phyloP scores from a whole-genome alignment of 1,284 basidiomycete species.

The Cystobasidium slooffiae region DNA sequence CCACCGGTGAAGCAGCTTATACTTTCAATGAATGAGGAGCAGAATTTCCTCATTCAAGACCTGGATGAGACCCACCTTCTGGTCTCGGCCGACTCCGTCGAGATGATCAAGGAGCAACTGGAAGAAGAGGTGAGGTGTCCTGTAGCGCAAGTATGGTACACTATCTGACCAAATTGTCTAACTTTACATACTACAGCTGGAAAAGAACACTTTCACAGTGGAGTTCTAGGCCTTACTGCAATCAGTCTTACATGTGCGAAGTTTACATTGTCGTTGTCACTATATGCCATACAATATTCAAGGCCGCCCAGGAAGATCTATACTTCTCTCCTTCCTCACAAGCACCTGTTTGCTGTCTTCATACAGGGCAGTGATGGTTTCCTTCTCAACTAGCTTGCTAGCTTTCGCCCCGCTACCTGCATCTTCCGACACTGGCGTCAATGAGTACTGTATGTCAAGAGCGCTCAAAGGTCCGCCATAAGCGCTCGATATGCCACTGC shows the following conservation, averaged over 20 bases:
- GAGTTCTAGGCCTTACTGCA: conserved; percentile 30
- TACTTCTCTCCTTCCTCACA: conserved; percentile 53
- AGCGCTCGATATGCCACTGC: conserved; percentile 78
- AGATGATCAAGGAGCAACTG: conserved; percentile 70
- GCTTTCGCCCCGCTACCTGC: not conserved
- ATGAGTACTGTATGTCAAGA: conserved; percentile 77
- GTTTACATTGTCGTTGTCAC: conserved; percentile 3
- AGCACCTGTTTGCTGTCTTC: conserved; percentile 54
- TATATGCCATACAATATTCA: not conserved
- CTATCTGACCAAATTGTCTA: not conserved
- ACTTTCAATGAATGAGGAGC: conserved; percentile 73
- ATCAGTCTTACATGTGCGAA: not conserved
- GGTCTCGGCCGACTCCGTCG: conserved; percentile 78
- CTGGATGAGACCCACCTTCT: conserved; percentile 82
- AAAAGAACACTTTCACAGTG: conserved; percentile 51
- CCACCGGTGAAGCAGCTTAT: conserved; percentile 88
- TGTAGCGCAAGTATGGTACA: not conserved
- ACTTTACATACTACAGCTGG: conserved; percentile 26
- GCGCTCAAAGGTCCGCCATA: conserved; percentile 90
- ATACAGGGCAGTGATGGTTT: conserved; percentile 79
- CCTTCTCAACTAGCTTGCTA: conserved; percentile 63
- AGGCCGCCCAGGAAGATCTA: conserved; percentile 41
- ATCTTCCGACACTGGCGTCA: conserved; percentile 57
- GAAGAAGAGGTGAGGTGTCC: conserved; percentile 64
- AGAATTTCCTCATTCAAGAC: conserved; percentile 79